Conservation (phyloP, 1,284 basidiomycete genomes). For the Boletus sp. region DNA sequence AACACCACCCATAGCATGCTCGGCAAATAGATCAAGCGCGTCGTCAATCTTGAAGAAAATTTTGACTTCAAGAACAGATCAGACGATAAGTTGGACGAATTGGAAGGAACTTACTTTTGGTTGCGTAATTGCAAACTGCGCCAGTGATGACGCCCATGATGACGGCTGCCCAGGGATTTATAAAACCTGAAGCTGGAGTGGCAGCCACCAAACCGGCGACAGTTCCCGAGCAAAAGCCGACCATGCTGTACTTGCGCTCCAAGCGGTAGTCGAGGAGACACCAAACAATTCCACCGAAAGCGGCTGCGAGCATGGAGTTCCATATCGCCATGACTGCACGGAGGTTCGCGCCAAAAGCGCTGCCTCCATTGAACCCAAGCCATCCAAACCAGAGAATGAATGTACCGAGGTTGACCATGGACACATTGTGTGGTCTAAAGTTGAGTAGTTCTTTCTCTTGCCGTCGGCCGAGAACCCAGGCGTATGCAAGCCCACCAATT, state of each 20-base stretch:
- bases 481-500: conserved; percentile 81
- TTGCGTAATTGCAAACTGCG: conserved; percentile 80
- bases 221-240: conserved; percentile 85
- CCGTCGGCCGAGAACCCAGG: conserved; percentile 75
- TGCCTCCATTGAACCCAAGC: conserved; percentile 70
- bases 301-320: conserved; percentile 82
- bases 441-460: conserved; percentile 80
- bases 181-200: conserved; percentile 72
- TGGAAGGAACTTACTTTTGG: conserved; percentile 58
- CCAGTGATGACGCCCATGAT: conserved; percentile 77
- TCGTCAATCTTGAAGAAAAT: conserved; percentile 71
- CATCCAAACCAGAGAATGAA: conserved; percentile 90
- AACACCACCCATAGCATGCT: conserved; percentile 88
- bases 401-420: conserved; percentile 84
- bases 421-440: conserved; percentile 92
- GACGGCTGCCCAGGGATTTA: conserved; percentile 68
- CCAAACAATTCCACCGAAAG: conserved; percentile 83
- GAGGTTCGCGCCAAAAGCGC: conserved; percentile 87
- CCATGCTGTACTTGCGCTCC: conserved; percentile 79
- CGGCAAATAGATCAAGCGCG: conserved; percentile 83
- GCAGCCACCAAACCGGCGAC: conserved; percentile 91
- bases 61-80: conserved; percentile 49
- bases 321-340: conserved; percentile 84
- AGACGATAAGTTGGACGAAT: neutral
- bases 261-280: conserved; percentile 83